Conservation (phyloP, 2,329 filamentous ascomycete species). For the Sporothrix luriei region DNA sequence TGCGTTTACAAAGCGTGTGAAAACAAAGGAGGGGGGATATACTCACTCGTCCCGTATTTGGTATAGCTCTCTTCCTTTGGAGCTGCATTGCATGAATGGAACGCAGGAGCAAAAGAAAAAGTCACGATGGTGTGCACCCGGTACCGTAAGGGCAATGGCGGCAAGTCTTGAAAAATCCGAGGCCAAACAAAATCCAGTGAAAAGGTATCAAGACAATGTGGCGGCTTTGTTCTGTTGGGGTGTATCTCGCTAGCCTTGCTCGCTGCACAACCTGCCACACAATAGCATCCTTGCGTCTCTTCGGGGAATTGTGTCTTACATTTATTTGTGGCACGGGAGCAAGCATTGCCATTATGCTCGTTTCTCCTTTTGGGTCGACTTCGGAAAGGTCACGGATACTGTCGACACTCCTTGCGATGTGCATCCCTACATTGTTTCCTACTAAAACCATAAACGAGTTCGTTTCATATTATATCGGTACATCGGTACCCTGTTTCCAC, state of each 20-base stretch:
- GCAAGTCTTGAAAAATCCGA: conserved; percentile 10
- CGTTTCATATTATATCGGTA: not conserved
- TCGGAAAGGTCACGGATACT: not conserved
- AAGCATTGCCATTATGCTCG: not conserved
- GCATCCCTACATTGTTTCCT: not conserved
- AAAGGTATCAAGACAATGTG: no score
- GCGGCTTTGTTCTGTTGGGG: not conserved
- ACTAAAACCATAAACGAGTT: not conserved
- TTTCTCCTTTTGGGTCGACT: not conserved
- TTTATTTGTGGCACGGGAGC: conserved; percentile 6
- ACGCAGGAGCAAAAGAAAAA: not conserved
- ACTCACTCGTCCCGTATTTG: not conserved
- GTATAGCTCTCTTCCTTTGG: not conserved
- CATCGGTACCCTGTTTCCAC: not conserved
- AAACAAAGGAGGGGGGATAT: no score
- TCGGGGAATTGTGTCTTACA: conserved; percentile 24
- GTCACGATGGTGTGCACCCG: not conserved
- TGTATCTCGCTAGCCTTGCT: not conserved
- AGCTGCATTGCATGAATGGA: conserved; percentile 1
- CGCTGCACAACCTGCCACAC: conserved; percentile 11
- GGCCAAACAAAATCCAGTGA: conserved; percentile 8
- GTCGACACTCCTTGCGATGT: not conserved
- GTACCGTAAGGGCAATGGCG: conserved; percentile 12
- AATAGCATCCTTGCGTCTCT: conserved; percentile 7
- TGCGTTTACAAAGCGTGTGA: not conserved